Base-by-base conservation (phyloP, 1,284 basidiomycete genomes). In the Moniliophthora roreri region DNA sequence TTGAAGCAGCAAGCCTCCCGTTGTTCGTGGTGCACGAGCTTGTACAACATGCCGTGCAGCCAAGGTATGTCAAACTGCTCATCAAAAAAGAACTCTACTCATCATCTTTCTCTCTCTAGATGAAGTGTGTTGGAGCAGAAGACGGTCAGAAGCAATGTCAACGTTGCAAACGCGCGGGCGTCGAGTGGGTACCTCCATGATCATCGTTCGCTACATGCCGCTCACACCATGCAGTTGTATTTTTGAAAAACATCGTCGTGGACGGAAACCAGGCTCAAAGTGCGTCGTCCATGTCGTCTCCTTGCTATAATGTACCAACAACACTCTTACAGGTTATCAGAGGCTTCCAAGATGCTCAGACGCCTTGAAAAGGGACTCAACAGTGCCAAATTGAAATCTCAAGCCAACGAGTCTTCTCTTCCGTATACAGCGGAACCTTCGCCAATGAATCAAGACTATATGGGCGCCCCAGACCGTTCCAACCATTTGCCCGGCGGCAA, bases 251-350 rank as follows among this genome's bases (percentile, higher is more conserved):
- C 90, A 92, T 68, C 81, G 89, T 48, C 82, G 89, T 38, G 89
- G 89, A 39, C 82, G 89, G 53, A 92, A 92, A 64, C 89, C 89
- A n/a, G 90, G 90, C 59, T 91, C 89, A 69, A 92, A 91, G 89
- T 92, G 64, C 39, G 76, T 73, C 40, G 53, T 52, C 41, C 24
- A 37, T 50, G 58, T 42, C 42, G 37, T 40, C 50, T 36, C 40
- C 32, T n/a, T 45, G 47, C 45, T 37, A 53, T 52, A 55, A 58
- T 34, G 49, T 51, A 51, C 53, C 54, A 54, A 49, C 39, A 41
- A 46, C 52, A 40, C 53, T 28, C 23, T n/a, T 50, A 8, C 61
- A 91, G 90, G 69, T 74, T 92, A 26, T 91, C 89, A 37, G 90
- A 92, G 65, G 88, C 88, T 38, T 91, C 89, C 45, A 91, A 91